These are phyloP conservation scores for Pezicula radicicola DNA, from an alignment of 2,329 filamentous ascomycete species.

Conservation along the genomic window DNA sequence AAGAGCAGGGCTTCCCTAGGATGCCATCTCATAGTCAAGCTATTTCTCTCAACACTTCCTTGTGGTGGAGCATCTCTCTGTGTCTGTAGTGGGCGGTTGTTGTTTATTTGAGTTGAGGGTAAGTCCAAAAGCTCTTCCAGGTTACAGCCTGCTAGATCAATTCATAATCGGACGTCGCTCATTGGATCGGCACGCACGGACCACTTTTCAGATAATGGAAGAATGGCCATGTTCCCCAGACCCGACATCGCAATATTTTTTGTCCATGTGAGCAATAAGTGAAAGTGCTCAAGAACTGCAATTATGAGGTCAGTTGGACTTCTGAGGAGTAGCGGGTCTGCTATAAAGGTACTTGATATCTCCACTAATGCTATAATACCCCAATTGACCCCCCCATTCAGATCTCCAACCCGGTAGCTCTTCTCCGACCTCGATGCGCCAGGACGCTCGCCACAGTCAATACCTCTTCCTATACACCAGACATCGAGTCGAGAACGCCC, in stretches of 20 bases:
- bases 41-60: too few species aligned
- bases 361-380: background rate
- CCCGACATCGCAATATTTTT: background rate
- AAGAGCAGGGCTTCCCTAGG: too few species aligned
- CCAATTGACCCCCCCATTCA: slow-evolving; percentile 16
- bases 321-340: slow-evolving; percentile 27
- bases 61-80: too few species aligned
- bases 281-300: background rate
- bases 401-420: slow-evolving; percentile 13
- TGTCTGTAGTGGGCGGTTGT: too few species aligned
- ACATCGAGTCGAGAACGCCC: slow-evolving; percentile 43
- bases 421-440: slow-evolving; percentile 14
- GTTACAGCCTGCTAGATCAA: too few species aligned
- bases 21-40: too few species aligned
- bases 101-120: too few species aligned
- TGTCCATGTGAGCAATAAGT: background rate
- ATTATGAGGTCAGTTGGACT: slow-evolving; percentile 26
- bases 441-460: slow-evolving; percentile 26
- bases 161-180: too few species aligned
- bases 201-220: background rate
- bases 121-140: too few species aligned
- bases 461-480: slow-evolving; percentile 18
- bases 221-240: background rate
- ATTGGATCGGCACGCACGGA: background rate
- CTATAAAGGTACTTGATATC: slow-evolving; percentile 22